Conservation (phyloP, 2,329 filamentous ascomycete genomes). For the Ophiocordyceps unilateralis region DNA sequence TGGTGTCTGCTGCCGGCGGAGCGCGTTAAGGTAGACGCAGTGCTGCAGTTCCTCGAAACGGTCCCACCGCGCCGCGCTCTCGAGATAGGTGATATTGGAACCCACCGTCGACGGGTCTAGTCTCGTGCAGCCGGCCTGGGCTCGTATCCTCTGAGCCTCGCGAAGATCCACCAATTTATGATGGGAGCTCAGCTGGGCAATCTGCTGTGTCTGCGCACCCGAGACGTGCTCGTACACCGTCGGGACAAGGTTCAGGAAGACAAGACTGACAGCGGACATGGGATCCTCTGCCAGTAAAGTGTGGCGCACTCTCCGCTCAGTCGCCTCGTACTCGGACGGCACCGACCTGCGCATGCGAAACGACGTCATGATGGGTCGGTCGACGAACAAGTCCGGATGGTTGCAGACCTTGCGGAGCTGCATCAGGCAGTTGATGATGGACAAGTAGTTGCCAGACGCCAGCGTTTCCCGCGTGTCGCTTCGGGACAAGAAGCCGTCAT, state of each 20-base stretch:
- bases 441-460: slow-evolving; percentile 85
- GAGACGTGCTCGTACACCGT: slow-evolving; percentile 52
- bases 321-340: slow-evolving; percentile 53
- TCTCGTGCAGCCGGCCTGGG: slow-evolving; percentile 34
- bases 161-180: slow-evolving; percentile 51
- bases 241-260: slow-evolving; percentile 66
- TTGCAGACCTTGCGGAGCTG: slow-evolving; percentile 96
- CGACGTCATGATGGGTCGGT: slow-evolving; percentile 89
- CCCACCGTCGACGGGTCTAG: slow-evolving; percentile 51
- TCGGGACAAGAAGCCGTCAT: slow-evolving; percentile 88
- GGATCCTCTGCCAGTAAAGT: slow-evolving; percentile 44
- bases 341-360: slow-evolving; percentile 80
- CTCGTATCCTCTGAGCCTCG: slow-evolving; percentile 48
- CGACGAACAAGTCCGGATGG: slow-evolving; percentile 91
- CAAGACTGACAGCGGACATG: slow-evolving; percentile 49
- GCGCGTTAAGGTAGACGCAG: slow-evolving; percentile 62
- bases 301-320: slow-evolving; percentile 52
- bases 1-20: slow-evolving; percentile 63
- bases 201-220: slow-evolving; percentile 30
- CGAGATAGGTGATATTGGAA: slow-evolving; percentile 55
- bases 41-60: slow-evolving; percentile 66
- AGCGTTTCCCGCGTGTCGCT: slow-evolving; percentile 80
- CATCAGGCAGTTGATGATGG: slow-evolving; percentile 97
- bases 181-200: slow-evolving; percentile 52
- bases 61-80: slow-evolving; percentile 51